These are phyloP conservation scores for Hibiscus mutabilis DNA, from an alignment of 345 rosid genomes.

Conservation along the genomic window DNA sequence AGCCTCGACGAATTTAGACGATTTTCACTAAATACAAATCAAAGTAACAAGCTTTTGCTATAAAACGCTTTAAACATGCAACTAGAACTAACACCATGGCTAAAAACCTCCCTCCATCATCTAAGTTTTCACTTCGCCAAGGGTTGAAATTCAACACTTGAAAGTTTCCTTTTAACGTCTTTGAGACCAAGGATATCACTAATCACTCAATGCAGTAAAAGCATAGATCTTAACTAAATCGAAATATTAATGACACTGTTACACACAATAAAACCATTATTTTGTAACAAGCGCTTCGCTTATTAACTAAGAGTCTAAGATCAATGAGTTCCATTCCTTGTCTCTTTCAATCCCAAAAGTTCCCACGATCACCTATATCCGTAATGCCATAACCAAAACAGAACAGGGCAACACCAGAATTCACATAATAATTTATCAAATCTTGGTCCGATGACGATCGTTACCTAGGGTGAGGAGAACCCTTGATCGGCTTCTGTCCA, in stretches of 20 bases:
- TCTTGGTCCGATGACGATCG: neutral
- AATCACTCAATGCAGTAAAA: neutral
- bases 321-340: neutral
- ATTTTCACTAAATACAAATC: neutral
- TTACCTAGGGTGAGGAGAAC: conserved; percentile 4
- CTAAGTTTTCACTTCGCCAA: neutral
- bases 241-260: neutral
- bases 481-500: conserved; percentile 2
- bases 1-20: neutral
- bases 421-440: neutral
- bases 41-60: neutral
- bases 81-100: neutral
- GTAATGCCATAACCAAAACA: neutral
- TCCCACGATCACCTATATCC: neutral
- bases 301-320: neutral
- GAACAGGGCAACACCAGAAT: neutral
- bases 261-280: neutral
- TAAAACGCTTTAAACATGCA: neutral
- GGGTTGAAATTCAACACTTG: neutral
- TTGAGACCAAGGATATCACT: neutral
- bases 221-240: neutral
- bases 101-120: neutral
- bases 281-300: neutral
- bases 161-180: neutral
- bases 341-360: no score